Evolutionary conservation across 140 eudicot species (phyloP), one percentile per base, ranked within the genome.

Genomic region (Eryngium alpinum): DNA sequence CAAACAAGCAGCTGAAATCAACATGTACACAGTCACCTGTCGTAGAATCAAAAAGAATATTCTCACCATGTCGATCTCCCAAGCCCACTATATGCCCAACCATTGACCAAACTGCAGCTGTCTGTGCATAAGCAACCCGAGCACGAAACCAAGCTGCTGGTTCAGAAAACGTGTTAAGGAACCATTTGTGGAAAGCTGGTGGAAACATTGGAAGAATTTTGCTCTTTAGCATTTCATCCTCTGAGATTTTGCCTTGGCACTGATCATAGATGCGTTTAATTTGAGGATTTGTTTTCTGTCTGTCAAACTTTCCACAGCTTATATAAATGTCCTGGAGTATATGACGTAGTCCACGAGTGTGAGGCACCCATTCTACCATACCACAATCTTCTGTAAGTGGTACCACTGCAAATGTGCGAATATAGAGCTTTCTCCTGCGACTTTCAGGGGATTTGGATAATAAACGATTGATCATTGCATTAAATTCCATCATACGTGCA

Each of bases 291-390:
- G 97, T 93, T 65, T 91, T 96, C 85, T 93, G 94, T 52, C 92
- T 84, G 76, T 96, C 99, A 86, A 96, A 96, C 84, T 91, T 96
- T 63, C 99, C 99, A 79, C 90, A 91, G 83, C 96, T 96, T 82
- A 93, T 91, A 70, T 96, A 96, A 77, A 93, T 93, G 86, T 96
- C 99, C 83, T 96, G 99, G 83, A 96, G 99, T 81, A 96, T 96
- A 80, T 96, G 98, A 31, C 99, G 90, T 57, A 96, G 98, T 25
- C 99, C 98, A 46, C 99, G 99, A 84, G 99, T 96, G 89, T 96
- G 97, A n/a, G 99, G 99, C 43, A 96, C 99, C 99, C 99, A 96
- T 80, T 96, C 99, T 78, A 96, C 99, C 99, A 96, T 96, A 59
- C 99, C 99, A 89, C 99, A 96, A 81, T 96, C 99, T 85, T 96